Evolutionary conservation across 306 rosid species (phyloP).

Genomic region (Cucurbita moschata): DNA sequence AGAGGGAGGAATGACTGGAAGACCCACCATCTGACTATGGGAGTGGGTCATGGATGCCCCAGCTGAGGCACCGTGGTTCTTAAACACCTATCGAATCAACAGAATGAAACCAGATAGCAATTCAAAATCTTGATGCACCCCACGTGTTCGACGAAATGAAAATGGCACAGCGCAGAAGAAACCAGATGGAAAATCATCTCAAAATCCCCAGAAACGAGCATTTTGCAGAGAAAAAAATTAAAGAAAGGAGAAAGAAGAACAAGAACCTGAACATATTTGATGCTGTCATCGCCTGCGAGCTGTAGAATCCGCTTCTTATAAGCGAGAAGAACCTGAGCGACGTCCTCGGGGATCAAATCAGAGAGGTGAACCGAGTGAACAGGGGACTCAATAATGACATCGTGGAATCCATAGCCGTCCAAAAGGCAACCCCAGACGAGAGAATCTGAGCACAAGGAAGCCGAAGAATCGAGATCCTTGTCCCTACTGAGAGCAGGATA

Average conservation of each 20-base stretch:
- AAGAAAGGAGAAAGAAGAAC: too few species aligned
- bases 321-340: slow-evolving; percentile 31
- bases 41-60: slow-evolving; percentile 81
- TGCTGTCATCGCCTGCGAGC: slow-evolving; percentile 11
- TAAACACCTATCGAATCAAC: slow-evolving; percentile 33
- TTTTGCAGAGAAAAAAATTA: background rate
- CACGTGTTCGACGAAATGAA: background rate
- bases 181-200: background rate
- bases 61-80: slow-evolving; percentile 78
- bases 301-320: slow-evolving; percentile 33
- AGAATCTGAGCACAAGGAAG: background rate
- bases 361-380: slow-evolving; percentile 42
- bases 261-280: slow-evolving; percentile 64
- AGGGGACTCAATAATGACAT: slow-evolving; percentile 60
- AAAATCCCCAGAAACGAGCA: background rate
- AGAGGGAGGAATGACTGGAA: slow-evolving; percentile 56
- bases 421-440: slow-evolving; percentile 13
- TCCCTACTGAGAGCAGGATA: slow-evolving; percentile 45
- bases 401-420: slow-evolving; percentile 61
- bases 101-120: background rate
- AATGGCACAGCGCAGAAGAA: background rate
- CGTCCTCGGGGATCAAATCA: slow-evolving; percentile 28
- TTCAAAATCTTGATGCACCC: background rate
- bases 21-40: slow-evolving; percentile 72
- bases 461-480: background rate